These are phyloP conservation scores for Ascomycota sp. DNA, from an alignment of 2,329 filamentous ascomycete species.

Conservation along the genomic window DNA sequence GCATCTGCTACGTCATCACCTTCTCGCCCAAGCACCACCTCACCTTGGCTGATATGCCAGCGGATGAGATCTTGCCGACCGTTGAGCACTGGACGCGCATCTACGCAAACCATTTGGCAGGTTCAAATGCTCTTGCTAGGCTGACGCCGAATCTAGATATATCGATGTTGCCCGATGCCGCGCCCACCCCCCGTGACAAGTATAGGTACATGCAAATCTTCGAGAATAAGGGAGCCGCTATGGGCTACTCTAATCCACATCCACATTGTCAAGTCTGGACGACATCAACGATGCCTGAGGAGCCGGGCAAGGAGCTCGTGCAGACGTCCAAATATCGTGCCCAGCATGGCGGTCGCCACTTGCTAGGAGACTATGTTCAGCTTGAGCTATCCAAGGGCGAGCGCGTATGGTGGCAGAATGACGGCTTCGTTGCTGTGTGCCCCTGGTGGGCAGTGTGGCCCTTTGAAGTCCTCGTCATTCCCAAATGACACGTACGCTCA, in stretches of 20 bases:
- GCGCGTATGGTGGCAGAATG: constrained; percentile 76
- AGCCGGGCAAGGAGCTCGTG: constrained; percentile 58
- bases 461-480: constrained; percentile 80
- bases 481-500: constrained; percentile 65
- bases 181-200: constrained; percentile 42
- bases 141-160: constrained; percentile 19
- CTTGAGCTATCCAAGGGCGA: constrained; percentile 68
- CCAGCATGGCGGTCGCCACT: constrained; percentile 56
- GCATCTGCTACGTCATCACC: constrained; percentile 91
- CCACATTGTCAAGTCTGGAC: constrained; percentile 96
- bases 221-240: constrained; percentile 92
- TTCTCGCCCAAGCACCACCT: constrained; percentile 82
- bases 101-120: constrained; percentile 63
- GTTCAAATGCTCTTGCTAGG: constrained; percentile 40
- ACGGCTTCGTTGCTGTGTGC: constrained; percentile 65
- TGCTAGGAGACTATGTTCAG: constrained; percentile 72
- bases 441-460: constrained; percentile 98
- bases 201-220: constrained; percentile 98
- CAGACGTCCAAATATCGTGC: constrained; percentile 61
- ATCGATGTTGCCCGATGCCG: constrained; percentile 14
- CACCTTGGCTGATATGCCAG: constrained; percentile 75
- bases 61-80: constrained; percentile 58
- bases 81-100: constrained; percentile 83
- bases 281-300: constrained; percentile 75
- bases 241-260: constrained; percentile 98